Evolutionary conservation across 2,329 filamentous ascomycete genomes (phyloP), one percentile per base, ranked within the genome.

Genomic region (Didymella lethalis): DNA sequence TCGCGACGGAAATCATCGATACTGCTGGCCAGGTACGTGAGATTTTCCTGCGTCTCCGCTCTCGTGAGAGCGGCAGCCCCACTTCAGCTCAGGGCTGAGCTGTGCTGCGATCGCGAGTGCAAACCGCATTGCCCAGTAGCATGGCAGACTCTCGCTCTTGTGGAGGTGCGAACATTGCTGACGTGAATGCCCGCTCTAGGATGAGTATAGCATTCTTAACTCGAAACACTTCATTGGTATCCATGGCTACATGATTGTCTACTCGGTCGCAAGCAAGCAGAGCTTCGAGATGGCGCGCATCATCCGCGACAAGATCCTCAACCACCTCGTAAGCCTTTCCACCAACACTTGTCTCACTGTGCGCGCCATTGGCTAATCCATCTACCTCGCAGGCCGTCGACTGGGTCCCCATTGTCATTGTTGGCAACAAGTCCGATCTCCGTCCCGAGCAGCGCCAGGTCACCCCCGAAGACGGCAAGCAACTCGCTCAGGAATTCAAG

Each of bases 151-250:
- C 28, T 18, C 4, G 38, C 18, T 29, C 12, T 26, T 14, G 36
- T 20, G 5, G 18, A 10, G 1, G 28, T 31, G 31, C 16, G 16
- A 44, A 59, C n/a, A 31, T 54, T 43, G 60, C 70, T 76, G 60
- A 76, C 68, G 55, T 45, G 44, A 41, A 50, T 49, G 41, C 53
- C 41, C 40, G 44, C 56, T 34, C 59, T 74, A 95, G 90, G 95
- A 99, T 83, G 95, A 99, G 80, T 99, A 99, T 83, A 96, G 92
- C 75, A 97, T 98, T 66, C 84, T 99, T 62, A 98, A 97, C 80
- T 96, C 92, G 63, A 98, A 98, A 82, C 94, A 98, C 77, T 98
- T 98, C 73, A 98, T 99, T 77, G 95, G 95, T 64, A 98, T 98
- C 67, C 95, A 99, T 82, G 95, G 95, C 57, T 99, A 98, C 79